Base-by-base conservation (phyloP, 2,329 filamentous ascomycete species). In the Pseudogymnoascus sp. region DNA sequence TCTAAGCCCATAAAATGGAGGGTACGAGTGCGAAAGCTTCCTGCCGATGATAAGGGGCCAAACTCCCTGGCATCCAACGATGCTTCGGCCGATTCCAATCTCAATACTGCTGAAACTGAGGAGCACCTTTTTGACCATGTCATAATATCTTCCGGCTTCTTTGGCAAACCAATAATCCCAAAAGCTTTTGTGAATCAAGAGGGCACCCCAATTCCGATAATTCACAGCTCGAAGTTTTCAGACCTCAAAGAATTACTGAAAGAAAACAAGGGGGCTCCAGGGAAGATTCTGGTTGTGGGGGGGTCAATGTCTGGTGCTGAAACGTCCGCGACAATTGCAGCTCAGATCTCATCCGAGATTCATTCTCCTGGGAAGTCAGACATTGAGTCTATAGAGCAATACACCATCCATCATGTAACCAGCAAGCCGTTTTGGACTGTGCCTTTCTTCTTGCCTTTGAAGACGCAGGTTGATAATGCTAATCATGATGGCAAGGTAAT, bases 221-320 rank as follows among this genome's bases (percentile, higher is more conserved):
- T 90, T 0, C 89, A 93, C 73, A 92, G 88, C 74, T 88, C 87
- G 59, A 75, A 81, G 29, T 86, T 91, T 61, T 79, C 87, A 3
- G 78, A 82, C 62, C 73, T 89, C 1, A 69, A 79, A 29, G 72
- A 72, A 7, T 72, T 87, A 2, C 68, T 87, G 1, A 75, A 74
- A 0, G 71, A 74, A 10, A 63, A 62, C 42, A 68, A 19, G 68
- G 74, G 0, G 72, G 70, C 0, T 1, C 47, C 62, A 4, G 78
- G 79, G 1, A 90, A 86, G 70, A 85, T 95, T 14, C 78, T 91
- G 1, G 79, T 96, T 0, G 83, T 92, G 0, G 91, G 91, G 0
- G 90, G 90, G 0, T 89, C 92, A 69, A 92, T 95, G 82, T 93
- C 90, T 1, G 90, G 90, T 0, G 83, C 89, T 4, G 91, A 96